A percentile compares a stretch with the other conserved stretches of the same genome.
phyloP scores from a whole-genome alignment of 768 basidiomycete genomes.

The Pleurotus djamor region DNA sequence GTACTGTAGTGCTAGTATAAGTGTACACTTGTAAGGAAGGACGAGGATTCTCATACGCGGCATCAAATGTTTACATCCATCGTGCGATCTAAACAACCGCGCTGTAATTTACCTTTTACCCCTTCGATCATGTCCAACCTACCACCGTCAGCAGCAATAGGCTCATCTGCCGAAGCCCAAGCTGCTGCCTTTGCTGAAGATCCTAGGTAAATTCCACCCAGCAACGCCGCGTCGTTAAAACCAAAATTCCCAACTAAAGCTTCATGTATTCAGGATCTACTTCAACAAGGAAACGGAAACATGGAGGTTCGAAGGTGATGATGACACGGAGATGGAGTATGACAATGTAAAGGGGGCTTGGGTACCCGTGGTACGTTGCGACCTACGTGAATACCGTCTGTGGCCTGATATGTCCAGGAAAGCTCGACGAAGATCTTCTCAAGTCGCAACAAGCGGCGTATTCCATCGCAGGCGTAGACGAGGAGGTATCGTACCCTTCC shows the following conservation, averaged over 20 bases:
- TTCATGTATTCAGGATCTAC: constrained; percentile 51
- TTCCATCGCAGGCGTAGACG: constrained; percentile 89
- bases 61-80: not conserved
- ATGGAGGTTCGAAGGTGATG: constrained; percentile 90
- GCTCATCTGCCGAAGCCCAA: constrained; percentile 52
- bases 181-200: constrained; percentile 77
- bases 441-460: constrained; percentile 95
- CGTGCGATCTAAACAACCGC: constrained; percentile 29
- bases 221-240: too few species aligned
- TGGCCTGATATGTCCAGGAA: constrained; percentile 10
- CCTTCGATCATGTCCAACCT: constrained; percentile 35
- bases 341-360: constrained; percentile 73
- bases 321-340: constrained; percentile 91
- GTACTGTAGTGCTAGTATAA: not conserved
- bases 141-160: constrained; percentile 49
- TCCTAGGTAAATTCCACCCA: constrained; percentile 44
- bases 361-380: constrained; percentile 77
- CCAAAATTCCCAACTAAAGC: constrained; percentile 11
- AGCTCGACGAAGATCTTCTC: constrained; percentile 88
- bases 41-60: not conserved
- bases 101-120: constrained; percentile 17
- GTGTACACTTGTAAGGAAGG: not conserved
- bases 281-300: constrained; percentile 72
- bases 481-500: too few species aligned
- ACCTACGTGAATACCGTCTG: not conserved